Conservation (phyloP, 805 yeast species). For the Ogataea polymorpha region DNA sequence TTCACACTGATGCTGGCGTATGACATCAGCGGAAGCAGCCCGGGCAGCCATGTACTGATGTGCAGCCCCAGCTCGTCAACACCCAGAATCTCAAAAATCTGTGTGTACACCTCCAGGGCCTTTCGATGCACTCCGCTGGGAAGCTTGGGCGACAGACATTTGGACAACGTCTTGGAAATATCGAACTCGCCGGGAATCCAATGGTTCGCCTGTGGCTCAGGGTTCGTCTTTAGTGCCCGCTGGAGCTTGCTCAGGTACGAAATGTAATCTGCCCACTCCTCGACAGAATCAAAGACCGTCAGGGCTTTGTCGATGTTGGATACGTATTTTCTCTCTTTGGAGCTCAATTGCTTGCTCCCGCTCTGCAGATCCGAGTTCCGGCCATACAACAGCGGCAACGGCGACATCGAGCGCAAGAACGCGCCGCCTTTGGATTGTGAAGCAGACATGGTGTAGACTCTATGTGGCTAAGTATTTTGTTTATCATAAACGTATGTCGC, state of each 20-base stretch:
- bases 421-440: conserved; percentile 19
- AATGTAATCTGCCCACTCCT: conserved; percentile 98
- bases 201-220: conserved; percentile 38
- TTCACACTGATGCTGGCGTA: conserved; percentile 88
- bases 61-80: conserved; percentile 49
- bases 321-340: conserved; percentile 67
- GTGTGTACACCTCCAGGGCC: conserved; percentile 71
- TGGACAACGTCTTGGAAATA: conserved; percentile 69
- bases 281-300: conserved; percentile 71
- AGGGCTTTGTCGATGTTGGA: conserved; percentile 72
- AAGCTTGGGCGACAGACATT: conserved; percentile 73
- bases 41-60: conserved; percentile 84
- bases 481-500: neutral
- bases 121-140: conserved; percentile 97
- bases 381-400: conserved; percentile 26
- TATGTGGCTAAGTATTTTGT: neutral
- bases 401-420: conserved; percentile 28
- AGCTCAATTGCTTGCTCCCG: conserved; percentile 36
- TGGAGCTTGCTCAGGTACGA: conserved; percentile 78
- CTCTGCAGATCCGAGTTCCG: conserved; percentile 14
- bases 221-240: conserved; percentile 59
- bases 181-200: conserved; percentile 67
- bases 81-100: conserved; percentile 64
- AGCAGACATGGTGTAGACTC: conserved; percentile 9
- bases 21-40: conserved; percentile 83